Evolutionary conservation across 1,284 basidiomycete species (phyloP).

Genomic region (Ustilago hordei): DNA sequence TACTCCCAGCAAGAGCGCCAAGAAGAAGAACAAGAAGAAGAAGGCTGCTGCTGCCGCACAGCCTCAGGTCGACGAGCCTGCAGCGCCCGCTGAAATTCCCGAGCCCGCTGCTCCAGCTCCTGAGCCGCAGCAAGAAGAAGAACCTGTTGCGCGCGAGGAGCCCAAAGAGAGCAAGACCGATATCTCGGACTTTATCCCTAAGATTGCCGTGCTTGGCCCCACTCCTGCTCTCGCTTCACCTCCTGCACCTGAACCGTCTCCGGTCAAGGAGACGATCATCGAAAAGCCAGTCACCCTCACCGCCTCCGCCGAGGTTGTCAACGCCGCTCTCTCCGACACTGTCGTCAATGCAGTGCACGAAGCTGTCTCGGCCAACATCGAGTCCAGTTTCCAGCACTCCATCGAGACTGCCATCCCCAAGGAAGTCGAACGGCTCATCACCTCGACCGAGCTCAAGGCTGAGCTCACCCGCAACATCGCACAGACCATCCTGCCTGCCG

Average conservation of each 20-base stretch:
- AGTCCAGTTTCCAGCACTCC: constrained; percentile 17
- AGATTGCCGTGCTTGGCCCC: neutral
- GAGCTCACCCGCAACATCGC: constrained; percentile 48
- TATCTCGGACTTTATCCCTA: neutral
- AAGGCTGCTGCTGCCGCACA: constrained; percentile 3
- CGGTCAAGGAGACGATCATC: neutral
- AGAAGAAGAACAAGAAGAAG: constrained; percentile 40
- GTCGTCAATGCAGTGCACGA: constrained; percentile 24
- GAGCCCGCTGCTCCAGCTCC: neutral
- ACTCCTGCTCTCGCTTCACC: neutral
- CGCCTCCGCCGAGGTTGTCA: constrained; percentile 10
- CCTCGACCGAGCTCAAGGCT: constrained; percentile 33
- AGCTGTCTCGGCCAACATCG: constrained; percentile 21
- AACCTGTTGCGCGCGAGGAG: neutral
- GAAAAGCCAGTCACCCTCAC: constrained; percentile 6
- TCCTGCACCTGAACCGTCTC: neutral
- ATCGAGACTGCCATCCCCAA: constrained; percentile 28
- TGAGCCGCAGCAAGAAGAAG: neutral
- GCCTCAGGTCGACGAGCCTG: neutral
- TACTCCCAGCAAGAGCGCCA: constrained; percentile 18
- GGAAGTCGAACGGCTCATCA: constrained; percentile 45
- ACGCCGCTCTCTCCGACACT: constrained; percentile 19
- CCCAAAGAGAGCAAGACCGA: neutral
- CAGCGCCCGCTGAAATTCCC: neutral
- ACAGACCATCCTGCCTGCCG: constrained; percentile 44